Evolutionary conservation across 805 yeast genomes (phyloP), one percentile per base, ranked within the genome.

Genomic region (Saturnispora sanitii): DNA sequence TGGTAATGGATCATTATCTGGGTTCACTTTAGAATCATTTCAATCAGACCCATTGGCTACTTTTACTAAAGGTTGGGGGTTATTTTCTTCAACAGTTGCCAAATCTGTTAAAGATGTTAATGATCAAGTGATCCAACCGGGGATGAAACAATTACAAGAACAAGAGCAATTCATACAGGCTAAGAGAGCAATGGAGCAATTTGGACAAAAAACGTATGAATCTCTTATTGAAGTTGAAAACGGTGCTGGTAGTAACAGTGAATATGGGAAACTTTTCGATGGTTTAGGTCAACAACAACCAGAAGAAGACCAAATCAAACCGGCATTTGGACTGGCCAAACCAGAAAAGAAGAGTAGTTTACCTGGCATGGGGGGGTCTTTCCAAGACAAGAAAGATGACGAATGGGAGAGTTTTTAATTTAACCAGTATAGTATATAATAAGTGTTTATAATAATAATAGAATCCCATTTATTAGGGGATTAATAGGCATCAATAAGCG

Each of bases 41-140:
- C 94, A 82, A 58, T 62, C 59, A 30, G 97, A 92, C 57, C 97
- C 98, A 5, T 51, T 88, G 39, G 95, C 94, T n/a, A 82, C 96
- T 1, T 70, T 92, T 40, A 61, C 84, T 30, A 85, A 79, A 61
- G 97, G 98, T 18, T 92, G 97, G 96, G 88, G 95, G 20, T 64
- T 92, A 47, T 86, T 92, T 54, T 79, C 95, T 9, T 68, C 79
- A n/a, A 77, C 94, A 0, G 86, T 92, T 21, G 73, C 82, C 33
- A 82, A 85, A 62, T 82, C 94, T 0, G 79, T 86, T 8, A 76
- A 70, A 46, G 95, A 86, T 49, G 95, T 92, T 30, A 82, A 82
- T 50, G 94, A 88, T 53, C 64, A 78, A 7, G 95, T 87, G 38
- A 87, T 92, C 49, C 85, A 84, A 57, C 98, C 98, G n/a, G 77